Evolutionary conservation across 495 filamentous ascomycete species (phyloP), one percentile per base, ranked within the genome.

Genomic region (Tirmania nivea): DNA sequence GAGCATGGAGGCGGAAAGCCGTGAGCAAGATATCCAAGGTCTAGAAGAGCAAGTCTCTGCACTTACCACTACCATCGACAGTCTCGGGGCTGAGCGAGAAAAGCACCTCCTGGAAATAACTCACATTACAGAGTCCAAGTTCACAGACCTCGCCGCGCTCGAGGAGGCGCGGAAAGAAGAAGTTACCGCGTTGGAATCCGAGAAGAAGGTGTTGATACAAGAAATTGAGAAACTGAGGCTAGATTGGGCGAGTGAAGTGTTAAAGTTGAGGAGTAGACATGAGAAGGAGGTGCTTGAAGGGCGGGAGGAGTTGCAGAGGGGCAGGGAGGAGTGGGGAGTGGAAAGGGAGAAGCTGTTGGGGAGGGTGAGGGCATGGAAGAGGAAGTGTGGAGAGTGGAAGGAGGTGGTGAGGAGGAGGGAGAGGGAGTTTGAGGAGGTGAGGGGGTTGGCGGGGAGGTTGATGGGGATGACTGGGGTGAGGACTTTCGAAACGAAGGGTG

Each of bases 401-500:
- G 35, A 34, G 12, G 53, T 63, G 10, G 54, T 51, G 0, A 11
- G 36, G 10, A 16, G 3, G 34, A 56, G 59, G 17, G 58, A 56
- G 35, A 52, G 52, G 10, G 60, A 63, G 25, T 52, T 63, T 31
- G 54, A 42, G 2, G 54, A 53, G 17, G 57, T 63, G 14, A 34
- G 61, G 42, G 54, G 35, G 17, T 45, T 50, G 39, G 51, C 61
- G n/a, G 35, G 63, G 7, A 36, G 50, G n/a, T 48, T 54, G 19
- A 37, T 11, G 35, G 58, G 56, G 21, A 54, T 51, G 34, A 56
- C 49, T 21, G 61, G 63, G 54, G 12, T 34, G 49, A 31, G 54
- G 52, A 1, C 55, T 63, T 2, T 60, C 63, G 6, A 58, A 56
- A 48, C 63, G 60, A 34, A 58, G 60, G 8, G 53, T 58, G 55